Evolutionary conservation across 345 rosid genomes (phyloP), one percentile per base, ranked within the genome.

Genomic region (Firmiana major): DNA sequence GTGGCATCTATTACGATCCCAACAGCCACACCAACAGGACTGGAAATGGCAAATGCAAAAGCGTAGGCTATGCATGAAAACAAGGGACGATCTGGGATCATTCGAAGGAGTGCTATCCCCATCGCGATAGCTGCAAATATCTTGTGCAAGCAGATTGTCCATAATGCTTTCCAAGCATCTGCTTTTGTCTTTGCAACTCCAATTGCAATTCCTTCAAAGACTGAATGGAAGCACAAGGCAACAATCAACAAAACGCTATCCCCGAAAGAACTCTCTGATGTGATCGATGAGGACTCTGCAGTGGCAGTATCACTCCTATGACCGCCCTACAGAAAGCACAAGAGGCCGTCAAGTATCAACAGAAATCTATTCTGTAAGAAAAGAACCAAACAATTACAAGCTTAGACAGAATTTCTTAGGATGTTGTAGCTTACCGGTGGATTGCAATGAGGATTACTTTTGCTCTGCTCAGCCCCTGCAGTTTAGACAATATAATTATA

Each of bases 141-240:
- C 87, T 88, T 90, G 87, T 90, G 90, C 71, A 91, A 79, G 8
- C 76, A 76, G 75, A 92, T 88, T 2, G 97, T 92, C 94, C 98
- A 90, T 40, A 90, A 62, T 34, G 96, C 92, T 85, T 78, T 92
- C 93, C 93, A 92, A 0, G 97, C 98, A 66, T 92, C 91, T 9
- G 81, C 77, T 74, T 86, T 40, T 0, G 88, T 87, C 82, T 87
- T 84, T 22, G 93, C 91, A 31, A 93, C 89, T 58, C 97, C 95
- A 5, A 89, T 89, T 1, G 97, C 97, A 54, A 90, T 88, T 67
- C 98, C 98, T 77, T 91, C 98, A 58, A 93, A 93, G 0, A 94
- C 86, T 2, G 97, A 94, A 87, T 94, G 98, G 85, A 94, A 92
- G 77, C 98, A 94, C 78, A 94, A 80, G 9, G 98, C 97, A 1